Percentiles rank a stretch among this genome's conserved stretches.
These are phyloP conservation scores for Pseudopyrenochaeta lycopersici DNA, from an alignment of 2,329 filamentous ascomycete genomes.

Conservation along the genomic window DNA sequence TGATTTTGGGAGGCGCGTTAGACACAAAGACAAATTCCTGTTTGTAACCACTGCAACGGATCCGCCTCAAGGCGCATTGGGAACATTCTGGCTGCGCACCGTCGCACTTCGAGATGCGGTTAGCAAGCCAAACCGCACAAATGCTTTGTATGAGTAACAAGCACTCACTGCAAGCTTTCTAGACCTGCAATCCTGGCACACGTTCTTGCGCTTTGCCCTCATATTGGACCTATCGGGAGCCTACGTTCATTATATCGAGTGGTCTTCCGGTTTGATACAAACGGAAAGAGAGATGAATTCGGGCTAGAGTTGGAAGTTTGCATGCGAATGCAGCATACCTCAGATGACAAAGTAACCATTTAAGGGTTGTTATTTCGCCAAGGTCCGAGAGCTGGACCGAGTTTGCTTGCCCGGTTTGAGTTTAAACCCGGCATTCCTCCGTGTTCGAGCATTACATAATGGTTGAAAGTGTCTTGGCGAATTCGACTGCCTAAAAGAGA, in stretches of 20 bases:
- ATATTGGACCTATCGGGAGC: background rate
- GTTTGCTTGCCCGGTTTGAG: too few species aligned
- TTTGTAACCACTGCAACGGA: constrained; percentile 2
- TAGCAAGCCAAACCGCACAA: background rate
- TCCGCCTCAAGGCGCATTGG: constrained; percentile 5
- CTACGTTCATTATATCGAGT: too few species aligned
- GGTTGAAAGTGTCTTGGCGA: too few species aligned
- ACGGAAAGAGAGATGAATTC: too few species aligned
- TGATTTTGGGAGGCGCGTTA: background rate
- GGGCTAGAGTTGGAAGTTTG: background rate
- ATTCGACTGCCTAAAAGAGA: too few species aligned
- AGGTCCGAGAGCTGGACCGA: background rate
- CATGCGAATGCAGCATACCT: background rate
- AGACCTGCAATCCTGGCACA: constrained; percentile 8
- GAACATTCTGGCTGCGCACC: constrained; percentile 9
- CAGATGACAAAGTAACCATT: constrained; percentile 3
- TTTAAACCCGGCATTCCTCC: too few species aligned
- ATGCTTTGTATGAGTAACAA: background rate
- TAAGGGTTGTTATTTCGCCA: constrained; percentile 8
- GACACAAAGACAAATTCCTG: constrained; percentile 9
- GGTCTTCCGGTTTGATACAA: too few species aligned
- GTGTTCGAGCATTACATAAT: too few species aligned
- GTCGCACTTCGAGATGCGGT: constrained; percentile 3
- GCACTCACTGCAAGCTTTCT: constrained; percentile 7
- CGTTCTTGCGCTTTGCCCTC: constrained; percentile 9